These are phyloP conservation scores for Plasmodium fragile DNA, from an alignment of 169 alveolate species.

Conservation along the genomic window DNA sequence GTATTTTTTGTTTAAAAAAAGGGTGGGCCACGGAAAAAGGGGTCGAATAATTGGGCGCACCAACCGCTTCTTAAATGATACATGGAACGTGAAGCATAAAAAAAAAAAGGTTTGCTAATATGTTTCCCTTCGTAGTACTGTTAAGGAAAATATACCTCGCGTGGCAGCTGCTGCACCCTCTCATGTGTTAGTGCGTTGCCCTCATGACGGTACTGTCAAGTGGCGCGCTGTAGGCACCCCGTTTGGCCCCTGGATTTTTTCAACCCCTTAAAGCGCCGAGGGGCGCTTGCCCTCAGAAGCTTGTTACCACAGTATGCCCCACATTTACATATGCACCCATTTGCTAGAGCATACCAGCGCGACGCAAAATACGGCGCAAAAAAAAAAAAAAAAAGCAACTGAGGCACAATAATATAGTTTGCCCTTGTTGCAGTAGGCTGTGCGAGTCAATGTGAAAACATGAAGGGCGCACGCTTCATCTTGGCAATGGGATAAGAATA, in stretches of 20 bases:
- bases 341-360: neutral
- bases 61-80: neutral
- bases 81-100: neutral
- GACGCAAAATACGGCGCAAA: neutral
- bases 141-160: neutral
- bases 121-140: neutral
- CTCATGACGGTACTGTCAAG: neutral
- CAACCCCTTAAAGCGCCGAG: conserved; percentile 13
- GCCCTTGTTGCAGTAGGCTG: neutral
- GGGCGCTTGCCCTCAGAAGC: neutral
- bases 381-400: neutral
- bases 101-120: neutral
- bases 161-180: neutral
- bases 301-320: neutral
- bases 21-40: neutral
- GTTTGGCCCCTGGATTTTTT: neutral
- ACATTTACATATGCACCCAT: neutral
- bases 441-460: neutral
- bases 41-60: neutral
- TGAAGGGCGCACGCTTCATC: neutral
- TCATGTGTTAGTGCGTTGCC: neutral
- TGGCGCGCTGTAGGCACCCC: neutral
- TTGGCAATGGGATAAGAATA: neutral
- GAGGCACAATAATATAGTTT: neutral
- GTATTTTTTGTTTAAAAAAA: neutral